These are phyloP conservation scores for Albugo candida DNA, from an alignment of 352 stramenopile species.

Conservation along the genomic window DNA sequence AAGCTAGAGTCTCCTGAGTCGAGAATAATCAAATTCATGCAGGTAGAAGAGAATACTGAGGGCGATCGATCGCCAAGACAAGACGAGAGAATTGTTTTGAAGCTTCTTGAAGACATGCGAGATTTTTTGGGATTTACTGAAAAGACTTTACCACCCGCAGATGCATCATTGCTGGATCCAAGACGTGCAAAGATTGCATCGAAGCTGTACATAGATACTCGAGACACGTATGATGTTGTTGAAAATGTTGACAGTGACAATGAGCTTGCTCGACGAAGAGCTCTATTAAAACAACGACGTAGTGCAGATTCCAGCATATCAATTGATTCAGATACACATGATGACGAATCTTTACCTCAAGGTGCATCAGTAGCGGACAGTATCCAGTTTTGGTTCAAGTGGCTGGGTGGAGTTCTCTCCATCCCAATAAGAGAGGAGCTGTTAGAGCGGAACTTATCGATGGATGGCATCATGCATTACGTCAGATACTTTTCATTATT, in stretches of 20 bases:
- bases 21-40: no score
- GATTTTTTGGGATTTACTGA: constrained; percentile 4
- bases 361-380: constrained; percentile 17
- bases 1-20: no score
- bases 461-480: constrained; percentile 34
- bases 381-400: constrained; percentile 54
- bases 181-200: constrained; percentile 26
- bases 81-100: constrained; percentile 20
- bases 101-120: constrained; percentile 60
- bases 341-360: neutral
- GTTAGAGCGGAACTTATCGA: constrained; percentile 25
- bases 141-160: neutral
- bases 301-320: neutral
- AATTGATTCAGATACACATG: neutral
- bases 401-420: constrained; percentile 26
- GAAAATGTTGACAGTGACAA: constrained; percentile 8
- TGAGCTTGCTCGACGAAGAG: neutral
- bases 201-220: constrained; percentile 56
- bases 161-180: constrained; percentile 3
- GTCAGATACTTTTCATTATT: constrained; percentile 40
- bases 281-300: neutral
- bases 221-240: constrained; percentile 47
- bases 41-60: neutral
- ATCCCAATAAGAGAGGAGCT: constrained; percentile 30
- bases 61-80: neutral